Evolutionary conservation across 257 asterid genomes (phyloP).

Genomic region (Craterostigma plantagineum): DNA sequence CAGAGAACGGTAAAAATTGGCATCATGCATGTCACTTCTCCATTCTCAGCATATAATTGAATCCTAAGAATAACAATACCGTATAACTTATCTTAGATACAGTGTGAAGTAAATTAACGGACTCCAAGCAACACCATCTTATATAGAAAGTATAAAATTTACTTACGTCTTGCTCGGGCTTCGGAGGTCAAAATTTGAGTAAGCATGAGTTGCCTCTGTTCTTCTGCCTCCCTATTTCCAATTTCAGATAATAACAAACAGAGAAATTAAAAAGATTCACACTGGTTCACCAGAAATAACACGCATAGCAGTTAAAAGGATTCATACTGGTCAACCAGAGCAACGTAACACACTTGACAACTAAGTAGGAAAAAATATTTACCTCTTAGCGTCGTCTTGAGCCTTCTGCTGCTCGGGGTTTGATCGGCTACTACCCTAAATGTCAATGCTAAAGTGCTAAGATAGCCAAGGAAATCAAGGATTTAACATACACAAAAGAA

Average conservation of each 20-base stretch:
- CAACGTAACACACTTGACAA: not conserved
- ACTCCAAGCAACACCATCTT: not conserved
- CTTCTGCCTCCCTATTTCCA: conserved; percentile 71
- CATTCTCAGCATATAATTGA: too few relatives aligned
- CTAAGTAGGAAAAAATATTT: conserved; percentile 6
- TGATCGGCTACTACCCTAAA: conserved; percentile 43
- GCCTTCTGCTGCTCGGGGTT: conserved; percentile 69
- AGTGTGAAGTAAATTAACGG: not conserved
- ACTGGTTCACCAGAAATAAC: too few relatives aligned
- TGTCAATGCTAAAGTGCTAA: conserved; percentile 8
- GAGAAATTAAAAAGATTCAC: too few relatives aligned
- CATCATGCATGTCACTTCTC: not conserved
- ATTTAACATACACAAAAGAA: conserved; percentile 1
- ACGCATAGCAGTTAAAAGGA: not conserved
- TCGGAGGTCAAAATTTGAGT: conserved; percentile 57
- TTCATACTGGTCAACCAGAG: not conserved
- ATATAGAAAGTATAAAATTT: not conserved
- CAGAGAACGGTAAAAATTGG: not conserved
- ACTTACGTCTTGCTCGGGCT: conserved; percentile 80
- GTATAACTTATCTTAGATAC: not conserved
- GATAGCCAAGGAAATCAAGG: not conserved
- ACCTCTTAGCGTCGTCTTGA: conserved; percentile 95
- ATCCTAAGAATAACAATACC: too few relatives aligned
- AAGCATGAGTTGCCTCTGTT: conserved; percentile 77
- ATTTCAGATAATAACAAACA: conserved; percentile 8